These are phyloP conservation scores for Clitopilus hobsonii DNA, from an alignment of 768 basidiomycete species.

Conservation along the genomic window DNA sequence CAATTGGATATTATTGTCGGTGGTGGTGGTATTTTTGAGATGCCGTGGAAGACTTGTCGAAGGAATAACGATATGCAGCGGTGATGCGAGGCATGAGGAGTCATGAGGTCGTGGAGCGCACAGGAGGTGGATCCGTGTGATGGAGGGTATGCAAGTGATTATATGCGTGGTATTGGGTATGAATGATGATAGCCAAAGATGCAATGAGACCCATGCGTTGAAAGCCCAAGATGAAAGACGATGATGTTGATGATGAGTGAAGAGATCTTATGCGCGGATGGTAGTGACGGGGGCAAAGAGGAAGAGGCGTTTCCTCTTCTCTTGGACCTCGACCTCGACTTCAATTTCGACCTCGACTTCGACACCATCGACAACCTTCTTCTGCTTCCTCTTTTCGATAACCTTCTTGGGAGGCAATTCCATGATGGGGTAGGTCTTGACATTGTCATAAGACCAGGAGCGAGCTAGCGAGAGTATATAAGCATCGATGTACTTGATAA, in stretches of 20 bases:
- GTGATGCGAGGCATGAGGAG: not conserved
- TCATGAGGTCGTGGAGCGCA: not conserved
- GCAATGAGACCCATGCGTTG: slow-evolving; percentile 7
- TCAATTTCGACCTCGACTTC: slow-evolving; percentile 46
- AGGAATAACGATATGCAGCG: not conserved
- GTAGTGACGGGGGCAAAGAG: slow-evolving; percentile 8
- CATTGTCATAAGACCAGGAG: slow-evolving; percentile 74
- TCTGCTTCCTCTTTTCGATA: slow-evolving; percentile 47
- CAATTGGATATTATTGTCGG: not conserved
- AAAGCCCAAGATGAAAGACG: slow-evolving; percentile 4
- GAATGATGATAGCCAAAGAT: slow-evolving; percentile 5
- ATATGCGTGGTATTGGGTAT: not conserved
- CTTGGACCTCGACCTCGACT: slow-evolving; percentile 49
- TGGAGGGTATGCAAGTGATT: not conserved
- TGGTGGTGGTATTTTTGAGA: slow-evolving; percentile 2
- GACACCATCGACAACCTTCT: slow-evolving; percentile 43
- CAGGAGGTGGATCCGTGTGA: not conserved
- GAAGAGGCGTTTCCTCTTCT: slow-evolving; percentile 71
- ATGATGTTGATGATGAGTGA: slow-evolving; percentile 3
- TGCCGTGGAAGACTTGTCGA: not conserved
- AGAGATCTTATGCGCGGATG: slow-evolving; percentile 1
- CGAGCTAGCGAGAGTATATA: slow-evolving; percentile 37
- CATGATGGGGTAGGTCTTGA: slow-evolving; percentile 66
- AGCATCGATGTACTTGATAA: not conserved
- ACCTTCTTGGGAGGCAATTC: slow-evolving; percentile 45